Base-by-base conservation (phyloP, 1,284 basidiomycete species). In the Anthracocystis walkeri region DNA sequence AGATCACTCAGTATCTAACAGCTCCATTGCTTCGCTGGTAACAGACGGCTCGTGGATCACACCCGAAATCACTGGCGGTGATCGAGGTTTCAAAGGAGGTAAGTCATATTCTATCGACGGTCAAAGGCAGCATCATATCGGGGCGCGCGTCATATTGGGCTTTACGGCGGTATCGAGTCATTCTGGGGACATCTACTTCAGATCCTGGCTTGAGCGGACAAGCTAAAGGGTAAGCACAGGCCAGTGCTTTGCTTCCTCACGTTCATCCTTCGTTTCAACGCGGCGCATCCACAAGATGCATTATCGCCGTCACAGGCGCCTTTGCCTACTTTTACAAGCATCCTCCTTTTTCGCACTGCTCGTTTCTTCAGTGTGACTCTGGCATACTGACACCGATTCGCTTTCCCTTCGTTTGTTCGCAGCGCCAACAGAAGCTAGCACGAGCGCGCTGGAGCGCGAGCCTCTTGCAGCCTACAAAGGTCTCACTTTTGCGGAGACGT, bases 21-120 rank as follows among this genome's bases (percentile, higher is more conserved):
- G 12, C 6, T 40, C 14, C 11, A 4, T 3, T 33, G 3, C 20
- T 4, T 49, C 10, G 12, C 29, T 25, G 18, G 38, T 8, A 38
- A 50, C 40, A 81, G 81, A 82, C 45, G 82, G 78, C 18, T 79
- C 76, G 11, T 84, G 82, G 81, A 82, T 81, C 55, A 83, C 81
- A 21, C 80, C 81, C 29, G 80, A 82, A 67, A 84, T 84, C 50
- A 82, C 75, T 8, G 82, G 82, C 14, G 82, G 82, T 5, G 68
- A 82, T 27, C 67, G 73, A 51, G 82, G 82, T 41, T 81, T 84
- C 54, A 84, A 84, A 71, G 82, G 81, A 56, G 82, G 80, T 78
- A 71, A 79, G 74, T 76, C 21, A 20, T 41, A 38, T 7, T 12
- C 23, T 25, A 27, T 51, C 41, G 27, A 49, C 33, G 12, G 40